A percentile compares a stretch with the other conserved stretches of the same genome.
Conservation (phyloP, 169 alveolate genomes). For the Cryptosporidium viatorum region DNA sequence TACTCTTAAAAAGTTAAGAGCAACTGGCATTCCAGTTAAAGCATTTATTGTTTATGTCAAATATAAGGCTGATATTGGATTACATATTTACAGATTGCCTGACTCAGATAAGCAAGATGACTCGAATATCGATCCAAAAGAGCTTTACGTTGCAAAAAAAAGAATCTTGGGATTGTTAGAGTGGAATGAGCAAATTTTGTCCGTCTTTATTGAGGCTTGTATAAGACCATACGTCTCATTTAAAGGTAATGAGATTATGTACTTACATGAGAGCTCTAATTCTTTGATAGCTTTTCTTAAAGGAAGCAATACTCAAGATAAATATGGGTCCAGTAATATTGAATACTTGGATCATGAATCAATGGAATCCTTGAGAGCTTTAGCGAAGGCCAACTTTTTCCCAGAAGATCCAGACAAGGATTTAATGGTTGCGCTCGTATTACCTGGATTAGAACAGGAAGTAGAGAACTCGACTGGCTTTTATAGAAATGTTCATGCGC, state of each 20-base stretch:
- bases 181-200: slow-evolving; percentile 11
- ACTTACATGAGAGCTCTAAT: slow-evolving; percentile 30
- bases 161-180: slow-evolving; percentile 46
- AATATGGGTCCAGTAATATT: slow-evolving; percentile 12
- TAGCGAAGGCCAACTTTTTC: slow-evolving; percentile 34
- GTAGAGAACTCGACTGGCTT: slow-evolving; percentile 27
- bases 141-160: slow-evolving; percentile 7
- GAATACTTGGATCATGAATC: background rate
- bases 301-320: background rate
- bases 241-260: slow-evolving; percentile 47
- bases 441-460: slow-evolving; percentile 8
- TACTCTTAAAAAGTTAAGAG: slow-evolving; percentile 1
- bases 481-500: slow-evolving; percentile 7
- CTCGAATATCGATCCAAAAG: slow-evolving; percentile 1
- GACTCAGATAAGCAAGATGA: background rate
- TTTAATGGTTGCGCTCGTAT: slow-evolving; percentile 26
- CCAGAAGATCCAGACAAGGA: slow-evolving; percentile 70
- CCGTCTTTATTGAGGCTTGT: slow-evolving; percentile 32
- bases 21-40: slow-evolving; percentile 5
- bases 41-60: slow-evolving; percentile 60
- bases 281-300: slow-evolving; percentile 31
- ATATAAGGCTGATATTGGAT: slow-evolving; percentile 58
- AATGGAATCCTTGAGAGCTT: slow-evolving; percentile 12
- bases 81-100: slow-evolving; percentile 55
- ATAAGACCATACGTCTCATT: slow-evolving; percentile 51